These are phyloP conservation scores for Blepharisma japonicum DNA, from an alignment of 73 alveolate species.

Conservation along the genomic window DNA sequence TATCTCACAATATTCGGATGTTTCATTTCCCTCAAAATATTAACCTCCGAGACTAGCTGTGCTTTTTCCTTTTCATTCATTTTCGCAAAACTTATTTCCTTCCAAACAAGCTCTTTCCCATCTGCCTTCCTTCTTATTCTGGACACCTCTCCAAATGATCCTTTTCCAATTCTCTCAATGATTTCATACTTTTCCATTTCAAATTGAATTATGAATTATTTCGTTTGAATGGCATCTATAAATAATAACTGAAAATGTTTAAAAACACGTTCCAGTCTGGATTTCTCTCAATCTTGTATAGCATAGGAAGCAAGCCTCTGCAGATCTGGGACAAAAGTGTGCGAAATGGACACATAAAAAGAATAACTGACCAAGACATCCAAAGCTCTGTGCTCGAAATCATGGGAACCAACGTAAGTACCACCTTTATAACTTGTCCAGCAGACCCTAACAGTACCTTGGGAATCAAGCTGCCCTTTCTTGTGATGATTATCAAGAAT, in stretches of 20 bases:
- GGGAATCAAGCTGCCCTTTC: constrained; percentile 86
- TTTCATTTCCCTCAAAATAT: constrained; percentile 77
- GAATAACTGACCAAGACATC: constrained; percentile 88
- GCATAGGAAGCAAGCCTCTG: constrained; percentile 79
- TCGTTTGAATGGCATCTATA: no score
- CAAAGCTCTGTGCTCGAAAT: constrained; percentile 82
- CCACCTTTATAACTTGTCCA: constrained; percentile 81
- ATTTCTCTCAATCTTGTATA: constrained; percentile 77
- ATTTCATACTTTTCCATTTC: constrained; percentile 91
- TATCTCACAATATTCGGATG: constrained; percentile 82
- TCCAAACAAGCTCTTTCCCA: constrained; percentile 79
- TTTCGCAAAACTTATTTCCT: constrained; percentile 83
- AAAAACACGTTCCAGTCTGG: constrained; percentile 83
- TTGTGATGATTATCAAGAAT: constrained; percentile 82
- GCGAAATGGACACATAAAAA: constrained; percentile 83
- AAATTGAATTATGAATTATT: not conserved
- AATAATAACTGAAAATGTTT: constrained; percentile 47
- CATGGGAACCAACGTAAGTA: constrained; percentile 88
- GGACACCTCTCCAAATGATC: constrained; percentile 85
- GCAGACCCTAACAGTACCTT: constrained; percentile 77
- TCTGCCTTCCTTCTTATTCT: constrained; percentile 79
- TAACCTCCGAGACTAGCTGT: constrained; percentile 89
- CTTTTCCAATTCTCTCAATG: constrained; percentile 81
- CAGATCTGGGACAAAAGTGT: constrained; percentile 82
- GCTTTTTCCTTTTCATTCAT: constrained; percentile 87